These are phyloP conservation scores for Vinca minor DNA, from an alignment of 257 asterid species.

Conservation along the genomic window DNA sequence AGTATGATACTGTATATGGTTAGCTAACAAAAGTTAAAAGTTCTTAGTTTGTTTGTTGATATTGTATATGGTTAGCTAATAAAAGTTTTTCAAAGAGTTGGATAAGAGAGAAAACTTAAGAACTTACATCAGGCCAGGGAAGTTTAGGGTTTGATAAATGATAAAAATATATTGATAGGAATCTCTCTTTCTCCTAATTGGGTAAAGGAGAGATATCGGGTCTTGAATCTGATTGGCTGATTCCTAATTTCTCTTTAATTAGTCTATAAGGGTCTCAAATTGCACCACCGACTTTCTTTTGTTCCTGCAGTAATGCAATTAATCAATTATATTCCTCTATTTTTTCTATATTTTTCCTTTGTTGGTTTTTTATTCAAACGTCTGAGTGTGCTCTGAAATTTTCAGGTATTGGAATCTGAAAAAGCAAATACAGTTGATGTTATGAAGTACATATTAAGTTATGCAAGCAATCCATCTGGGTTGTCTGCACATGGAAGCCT, in stretches of 20 bases:
- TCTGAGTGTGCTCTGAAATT: neutral
- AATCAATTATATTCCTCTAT: neutral
- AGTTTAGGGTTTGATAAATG: neutral
- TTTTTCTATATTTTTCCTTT: neutral
- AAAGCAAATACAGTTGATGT: slow-evolving; percentile 52
- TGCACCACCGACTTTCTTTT: neutral
- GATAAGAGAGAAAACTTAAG: neutral
- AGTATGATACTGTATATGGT: neutral
- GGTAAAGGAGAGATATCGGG: neutral
- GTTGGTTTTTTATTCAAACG: neutral
- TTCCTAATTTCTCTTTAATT: neutral
- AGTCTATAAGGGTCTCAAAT: neutral
- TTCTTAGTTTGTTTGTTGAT: neutral
- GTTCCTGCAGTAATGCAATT: neutral
- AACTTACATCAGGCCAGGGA: neutral
- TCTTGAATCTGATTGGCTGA: neutral
- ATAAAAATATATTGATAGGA: neutral
- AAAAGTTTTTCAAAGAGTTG: neutral
- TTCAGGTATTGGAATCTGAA: slow-evolving; percentile 48
- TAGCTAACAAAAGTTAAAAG: neutral
- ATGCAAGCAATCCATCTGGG: slow-evolving; percentile 63
- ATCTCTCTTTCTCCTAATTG: neutral
- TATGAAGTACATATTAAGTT: slow-evolving; percentile 84
- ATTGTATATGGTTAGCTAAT: no score
- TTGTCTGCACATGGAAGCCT: slow-evolving; percentile 46